Evolutionary conservation across 306 rosid genomes (phyloP), one percentile per base, ranked within the genome.

Genomic region (Prunus mira): DNA sequence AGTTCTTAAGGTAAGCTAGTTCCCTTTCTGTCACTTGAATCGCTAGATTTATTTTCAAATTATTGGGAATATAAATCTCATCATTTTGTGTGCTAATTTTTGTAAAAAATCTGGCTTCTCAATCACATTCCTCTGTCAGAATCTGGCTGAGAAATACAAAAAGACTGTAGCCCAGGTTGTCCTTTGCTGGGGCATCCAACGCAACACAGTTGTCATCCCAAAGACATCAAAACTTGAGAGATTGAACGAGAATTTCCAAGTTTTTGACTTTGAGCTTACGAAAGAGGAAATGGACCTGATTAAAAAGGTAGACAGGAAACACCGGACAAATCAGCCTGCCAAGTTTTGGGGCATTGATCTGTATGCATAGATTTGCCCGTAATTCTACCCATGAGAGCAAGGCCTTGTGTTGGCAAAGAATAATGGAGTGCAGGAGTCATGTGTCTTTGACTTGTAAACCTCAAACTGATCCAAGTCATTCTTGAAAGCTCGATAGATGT

Each of bases 271-370:
- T 45, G 85, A 89, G 87, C 82, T 90, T 38, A 73, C 85, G 11
- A 84, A 82, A 78, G 91, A 92, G 73, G 97, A 90, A 79, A 78
- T 84, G 91, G 90, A 85, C 74, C 82, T 87, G 61, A 90, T 95
- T 41, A 82, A 65, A 60, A 69, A 80, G 34, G 71, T 91, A 12
- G 95, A 92, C 79, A 88, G 70, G 87, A 86, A 86, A 55, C 84
- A 65, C 49, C 69, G 96, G 69, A 94, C 93, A 12, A 94, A 94
- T 56, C 89, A 86, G 69, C 96, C 96, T 1, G 97, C 90, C 38
- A 85, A 20, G 87, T 92, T 90, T 77, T 94, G 97, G 97, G 95
- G 90, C 67, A 76, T 94, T 58, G 91, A 92, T 83, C 85, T 92
- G 57, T 94, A 32, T 83, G 96, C 97, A 2, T 94, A 85, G 83